phyloP scores from a whole-genome alignment of 2,329 filamentous ascomycete species.

The Phaeophleospora eucalypticola region DNA sequence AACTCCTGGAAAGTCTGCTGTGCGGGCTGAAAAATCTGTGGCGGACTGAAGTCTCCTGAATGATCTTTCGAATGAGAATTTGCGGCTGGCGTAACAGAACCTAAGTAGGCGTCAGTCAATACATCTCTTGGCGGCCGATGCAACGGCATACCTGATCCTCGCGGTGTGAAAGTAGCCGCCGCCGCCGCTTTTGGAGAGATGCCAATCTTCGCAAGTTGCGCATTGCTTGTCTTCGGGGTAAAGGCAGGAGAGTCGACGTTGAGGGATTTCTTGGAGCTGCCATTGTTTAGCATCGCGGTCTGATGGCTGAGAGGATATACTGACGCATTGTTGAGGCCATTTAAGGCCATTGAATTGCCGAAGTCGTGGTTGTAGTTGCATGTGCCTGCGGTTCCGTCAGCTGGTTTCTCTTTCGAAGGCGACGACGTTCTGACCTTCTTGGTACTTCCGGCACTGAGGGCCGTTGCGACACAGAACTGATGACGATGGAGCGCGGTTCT shows the following conservation, averaged over 20 bases:
- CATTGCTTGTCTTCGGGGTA: constrained; percentile 46
- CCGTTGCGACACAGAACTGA: constrained; percentile 31
- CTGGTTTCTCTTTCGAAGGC: background rate
- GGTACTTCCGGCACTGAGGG: constrained; percentile 32
- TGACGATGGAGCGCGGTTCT: constrained; percentile 29
- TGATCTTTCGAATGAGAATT: constrained; percentile 43
- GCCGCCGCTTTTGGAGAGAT: constrained; percentile 89
- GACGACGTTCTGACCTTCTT: constrained; percentile 26
- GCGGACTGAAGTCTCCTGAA: constrained; percentile 40
- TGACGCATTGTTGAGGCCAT: constrained; percentile 27
- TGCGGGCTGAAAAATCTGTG: constrained; percentile 36
- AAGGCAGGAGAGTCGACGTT: constrained; percentile 97
- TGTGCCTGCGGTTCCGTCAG: too few species aligned
- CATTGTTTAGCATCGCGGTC: constrained; percentile 8
- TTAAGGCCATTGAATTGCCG: constrained; percentile 20
- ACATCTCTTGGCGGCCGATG: background rate
- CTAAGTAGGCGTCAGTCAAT: constrained; percentile 21
- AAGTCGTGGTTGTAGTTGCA: constrained; percentile 35
- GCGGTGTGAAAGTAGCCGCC: constrained; percentile 79
- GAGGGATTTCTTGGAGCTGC: constrained; percentile 62
- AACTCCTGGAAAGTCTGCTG: constrained; percentile 48
- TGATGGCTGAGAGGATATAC: constrained; percentile 3
- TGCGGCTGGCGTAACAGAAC: constrained; percentile 39
- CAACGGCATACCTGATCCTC: constrained; percentile 38
- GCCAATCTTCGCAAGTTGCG: constrained; percentile 58